Conservation (phyloP, 2,329 filamentous ascomycete genomes). For the Acrocalymma vagum region DNA sequence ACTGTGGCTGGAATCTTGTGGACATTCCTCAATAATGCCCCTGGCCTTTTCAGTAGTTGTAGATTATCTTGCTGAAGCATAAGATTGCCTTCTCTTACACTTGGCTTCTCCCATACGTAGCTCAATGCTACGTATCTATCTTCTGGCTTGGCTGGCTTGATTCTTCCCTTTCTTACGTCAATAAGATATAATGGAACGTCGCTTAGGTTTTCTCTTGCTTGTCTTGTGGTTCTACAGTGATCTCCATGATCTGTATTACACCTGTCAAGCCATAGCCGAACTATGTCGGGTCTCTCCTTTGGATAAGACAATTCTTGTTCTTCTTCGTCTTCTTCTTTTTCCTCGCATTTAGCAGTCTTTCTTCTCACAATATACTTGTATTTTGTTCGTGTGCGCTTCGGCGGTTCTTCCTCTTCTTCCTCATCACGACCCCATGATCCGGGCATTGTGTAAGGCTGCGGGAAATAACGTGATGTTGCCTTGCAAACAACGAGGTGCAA, state of each 20-base stretch:
- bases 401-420: too few species aligned
- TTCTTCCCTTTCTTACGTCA: conserved; percentile 9
- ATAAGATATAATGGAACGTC: conserved; percentile 12
- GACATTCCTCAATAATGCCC: conserved; percentile 6
- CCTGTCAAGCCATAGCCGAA: conserved; percentile 10
- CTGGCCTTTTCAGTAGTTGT: background rate
- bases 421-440: too few species aligned
- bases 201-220: background rate
- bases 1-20: conserved; percentile 15
- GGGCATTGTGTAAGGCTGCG: too few species aligned
- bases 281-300: too few species aligned
- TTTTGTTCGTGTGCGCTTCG: too few species aligned
- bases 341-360: too few species aligned
- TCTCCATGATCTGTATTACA: conserved; percentile 8
- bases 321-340: too few species aligned
- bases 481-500: too few species aligned
- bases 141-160: conserved; percentile 2
- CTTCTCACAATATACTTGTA: too few species aligned
- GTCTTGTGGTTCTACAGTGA: conserved; percentile 1
- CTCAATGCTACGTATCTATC: conserved; percentile 20
- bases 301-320: too few species aligned
- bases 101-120: conserved; percentile 24
- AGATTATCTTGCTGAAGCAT: conserved; percentile 15
- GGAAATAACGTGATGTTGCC: too few species aligned
- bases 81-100: too few species aligned